Evolutionary conservation across 139 green algal species (phyloP), one percentile per base, ranked within the genome.

Genomic region (Nannochloris sp.): DNA sequence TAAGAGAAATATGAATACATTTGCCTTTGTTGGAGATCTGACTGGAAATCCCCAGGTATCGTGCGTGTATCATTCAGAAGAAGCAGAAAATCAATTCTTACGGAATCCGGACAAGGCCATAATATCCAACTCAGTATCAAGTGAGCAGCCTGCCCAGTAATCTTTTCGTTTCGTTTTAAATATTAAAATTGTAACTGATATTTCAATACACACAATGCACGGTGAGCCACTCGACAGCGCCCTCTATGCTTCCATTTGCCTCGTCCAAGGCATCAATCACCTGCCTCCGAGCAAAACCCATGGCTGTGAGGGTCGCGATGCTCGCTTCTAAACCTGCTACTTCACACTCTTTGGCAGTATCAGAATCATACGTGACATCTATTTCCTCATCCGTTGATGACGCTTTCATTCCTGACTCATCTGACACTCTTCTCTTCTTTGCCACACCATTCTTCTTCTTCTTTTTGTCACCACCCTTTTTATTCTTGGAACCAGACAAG

Each of bases 1-100:
- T 83, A 97, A 94, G 76, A 74, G 84, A 14, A 88, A 88, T 71
- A 97, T 97, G 90, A 98, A 98, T 80, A 99, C 93, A 2, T 99
- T 99, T 81, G 93, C 89, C 0, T 99, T 93, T 75, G 93, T 98
- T 44, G 93, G 93, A 6, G 92, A 99, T 73, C 68, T 99, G 40
- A 74, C 88, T 15, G 78, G 85, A 18, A 74, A 75, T 8, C 87
- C 87, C 12, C 82, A 96, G 75, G 84, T 95, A 50, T 88, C 83
- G 4, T 99, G 94, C 68, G 88, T 99, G 48, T 99, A 99, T 69
- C 94, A 99, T 73, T 85, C 62, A 16, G 93, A 99, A 75, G 92
- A 95, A 50, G 92, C 85, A 24, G 88, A 96, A 67, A 96, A 96
- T 67, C 67, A 87, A 61, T 93, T 89, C 61, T 64, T 93, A 40